These are phyloP conservation scores for Stylosanthes scabra DNA, from an alignment of 331 rosid species.

Conservation along the genomic window DNA sequence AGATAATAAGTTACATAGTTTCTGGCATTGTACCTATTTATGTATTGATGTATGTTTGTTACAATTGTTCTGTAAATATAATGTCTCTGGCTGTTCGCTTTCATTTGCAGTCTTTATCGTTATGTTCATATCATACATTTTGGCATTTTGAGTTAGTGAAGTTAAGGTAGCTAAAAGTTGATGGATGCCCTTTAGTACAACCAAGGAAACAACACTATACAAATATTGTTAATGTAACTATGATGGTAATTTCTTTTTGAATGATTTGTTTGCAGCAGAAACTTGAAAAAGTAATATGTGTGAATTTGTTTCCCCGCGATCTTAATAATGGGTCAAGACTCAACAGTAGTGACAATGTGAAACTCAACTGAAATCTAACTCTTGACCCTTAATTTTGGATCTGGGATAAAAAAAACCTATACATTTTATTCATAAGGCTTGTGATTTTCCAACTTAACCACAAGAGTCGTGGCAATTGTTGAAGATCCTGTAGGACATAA, in stretches of 20 bases:
- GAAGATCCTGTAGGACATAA: background rate
- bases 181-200: background rate
- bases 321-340: too few relatives aligned
- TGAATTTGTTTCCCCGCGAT: background rate
- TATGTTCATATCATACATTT: background rate
- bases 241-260: background rate
- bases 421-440: background rate
- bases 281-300: background rate
- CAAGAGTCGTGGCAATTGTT: background rate
- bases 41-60: conserved; percentile 21
- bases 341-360: background rate
- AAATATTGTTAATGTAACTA: background rate
- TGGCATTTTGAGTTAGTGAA: conserved; percentile 3
- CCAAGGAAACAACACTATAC: background rate
- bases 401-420: background rate
- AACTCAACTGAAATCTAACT: background rate
- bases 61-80: conserved; percentile 21
- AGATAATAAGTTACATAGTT: conserved; percentile 9
- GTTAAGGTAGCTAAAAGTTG: background rate
- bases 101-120: conserved; percentile 1
- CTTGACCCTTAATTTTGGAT: background rate
- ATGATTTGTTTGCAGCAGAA: conserved; percentile 6
- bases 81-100: conserved; percentile 14
- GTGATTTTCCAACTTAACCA: background rate
- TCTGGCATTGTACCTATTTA: conserved; percentile 18